Evolutionary conservation across 352 stramenopile species (phyloP), one percentile per base, ranked within the genome.

Genomic region (Phytophthora sp.): DNA sequence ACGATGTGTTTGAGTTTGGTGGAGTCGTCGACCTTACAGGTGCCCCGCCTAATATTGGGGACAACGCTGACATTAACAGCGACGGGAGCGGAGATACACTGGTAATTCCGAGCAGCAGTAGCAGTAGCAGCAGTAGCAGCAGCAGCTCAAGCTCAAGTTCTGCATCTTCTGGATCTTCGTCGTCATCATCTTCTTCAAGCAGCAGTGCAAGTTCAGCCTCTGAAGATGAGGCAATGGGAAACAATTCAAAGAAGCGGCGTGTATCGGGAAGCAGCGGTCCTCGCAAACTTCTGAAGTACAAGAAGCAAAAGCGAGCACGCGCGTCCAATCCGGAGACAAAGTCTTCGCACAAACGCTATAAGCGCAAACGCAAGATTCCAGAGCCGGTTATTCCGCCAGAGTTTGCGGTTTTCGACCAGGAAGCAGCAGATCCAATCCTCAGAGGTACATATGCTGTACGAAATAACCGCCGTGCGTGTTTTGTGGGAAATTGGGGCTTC

Each of bases 401-500:
- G 45, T 92, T 78, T 62, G 20, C 35, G 3, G 49, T 82, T n/a
- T 92, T 92, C 30, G 44, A 84, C 8, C 61, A 28, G 15, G 72
- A 77, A 30, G 51, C 68, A 7, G 37, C 54, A 3, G 76, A 91
- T 54, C 83, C 83, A 13, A 83, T 89, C 28, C 66, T 92, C 35
- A 82, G 71, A 24, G 83, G 83, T 5, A 62, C 63, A 7, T 92
- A 92, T 51, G 26, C 45, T 32, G 52, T 88, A 41, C 71, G 63
- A 1, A 65, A 57, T 20, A 77, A 66, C 41, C 72, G 75, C 12
- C 79, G 79, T 10, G 83, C 75, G 3, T 67, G 69, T 38, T 91
- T 91, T 45, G 52, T 68, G 2, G 83, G 83, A 0, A 52, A 71
- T 12, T 92, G 83, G 83, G 83, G 73, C 26, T 92, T 92, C 38